These are phyloP conservation scores for Xylaria castorea DNA, from an alignment of 495 filamentous ascomycete genomes.

Conservation along the genomic window DNA sequence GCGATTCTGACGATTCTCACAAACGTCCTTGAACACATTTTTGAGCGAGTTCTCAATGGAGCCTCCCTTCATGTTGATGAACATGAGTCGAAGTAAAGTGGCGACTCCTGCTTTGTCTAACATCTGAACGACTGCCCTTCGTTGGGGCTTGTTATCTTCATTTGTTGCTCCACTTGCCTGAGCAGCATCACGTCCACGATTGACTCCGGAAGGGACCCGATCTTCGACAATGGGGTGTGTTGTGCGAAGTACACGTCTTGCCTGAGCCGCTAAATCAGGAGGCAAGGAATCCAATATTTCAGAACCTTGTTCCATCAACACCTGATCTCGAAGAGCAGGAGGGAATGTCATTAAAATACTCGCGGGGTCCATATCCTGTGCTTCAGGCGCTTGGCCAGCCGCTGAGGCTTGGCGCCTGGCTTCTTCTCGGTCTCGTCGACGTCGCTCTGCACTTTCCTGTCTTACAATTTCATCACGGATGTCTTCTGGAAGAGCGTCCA, in stretches of 20 bases:
- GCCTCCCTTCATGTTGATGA: conserved; percentile 86
- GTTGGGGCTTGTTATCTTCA: conserved; percentile 65
- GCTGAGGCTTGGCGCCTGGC: conserved; percentile 60
- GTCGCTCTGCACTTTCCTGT: conserved; percentile 87
- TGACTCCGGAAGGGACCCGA: conserved; percentile 34
- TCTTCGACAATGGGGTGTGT: conserved; percentile 34
- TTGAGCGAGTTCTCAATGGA: conserved; percentile 78
- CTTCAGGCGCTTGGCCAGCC: conserved; percentile 59
- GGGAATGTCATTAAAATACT: conserved; percentile 93
- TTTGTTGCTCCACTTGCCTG: conserved; percentile 40
- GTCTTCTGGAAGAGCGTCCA: conserved; percentile 88
- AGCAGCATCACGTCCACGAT: conserved; percentile 38
- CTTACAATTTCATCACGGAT: conserved; percentile 88
- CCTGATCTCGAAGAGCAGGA: conserved; percentile 80
- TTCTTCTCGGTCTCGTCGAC: conserved; percentile 86
- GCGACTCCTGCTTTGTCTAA: conserved; percentile 95
- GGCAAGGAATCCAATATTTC: conserved; percentile 86
- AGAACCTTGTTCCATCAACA: conserved; percentile 90
- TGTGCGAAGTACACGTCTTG: conserved; percentile 63
- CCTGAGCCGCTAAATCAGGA: conserved; percentile 83
- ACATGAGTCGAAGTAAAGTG: conserved; percentile 94
- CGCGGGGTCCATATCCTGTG: conserved; percentile 89
- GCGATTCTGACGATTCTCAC: conserved; percentile 91
- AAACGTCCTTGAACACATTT: conserved; percentile 85
- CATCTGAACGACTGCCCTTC: conserved; percentile 89